Base-by-base conservation (phyloP, 768 basidiomycete genomes). In the Stropharia rugosoannulata region DNA sequence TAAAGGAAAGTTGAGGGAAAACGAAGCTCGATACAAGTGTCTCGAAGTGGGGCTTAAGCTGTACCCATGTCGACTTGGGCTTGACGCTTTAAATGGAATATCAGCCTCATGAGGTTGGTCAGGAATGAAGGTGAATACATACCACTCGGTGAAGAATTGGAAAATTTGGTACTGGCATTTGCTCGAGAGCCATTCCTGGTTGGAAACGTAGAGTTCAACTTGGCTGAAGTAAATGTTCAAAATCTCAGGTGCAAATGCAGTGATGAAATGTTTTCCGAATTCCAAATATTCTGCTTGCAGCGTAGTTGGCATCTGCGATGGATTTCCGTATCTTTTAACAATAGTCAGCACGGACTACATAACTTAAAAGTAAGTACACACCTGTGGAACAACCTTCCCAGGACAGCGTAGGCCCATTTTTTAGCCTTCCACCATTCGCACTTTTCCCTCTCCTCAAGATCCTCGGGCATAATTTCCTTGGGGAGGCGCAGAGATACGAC, bases 401-500 rank as follows among this genome's bases (percentile, higher is more conserved):
- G 75, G 37, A 84, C 84, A n/a, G 80, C 83, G 65, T 87, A 94
- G 0, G 93, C 90, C 94, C 93, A 95, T 67, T 96, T 96, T 74
- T 95, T 95, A 8, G 88, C 81, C 66, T 87, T 88, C 89, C 92
- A 93, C 93, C 94, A 96, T 63, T 91, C 89, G 44, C 78, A 82
- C 45, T 77, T 78, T 73, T 94, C 91, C 36, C 89, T 76, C 13
- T 89, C 88, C 5, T 93, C 89, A 58, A 85, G 81, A 54, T 90
- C 84, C 27, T 79, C 82, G 1, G 90, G 87, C 0, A 93, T 80
- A 18, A 77, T 80, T 2, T 84, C 82, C 50, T 75, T 71, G 0
- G 89, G 89, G 27, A 94, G 75, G 55, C 79, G 75, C 41, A 92
- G 71, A 59, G 88, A 86, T n/a, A 95, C 80, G 16, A 94, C 81